These are phyloP conservation scores for Psilocybe mexicana DNA, from an alignment of 1,284 basidiomycete species.

Conservation along the genomic window DNA sequence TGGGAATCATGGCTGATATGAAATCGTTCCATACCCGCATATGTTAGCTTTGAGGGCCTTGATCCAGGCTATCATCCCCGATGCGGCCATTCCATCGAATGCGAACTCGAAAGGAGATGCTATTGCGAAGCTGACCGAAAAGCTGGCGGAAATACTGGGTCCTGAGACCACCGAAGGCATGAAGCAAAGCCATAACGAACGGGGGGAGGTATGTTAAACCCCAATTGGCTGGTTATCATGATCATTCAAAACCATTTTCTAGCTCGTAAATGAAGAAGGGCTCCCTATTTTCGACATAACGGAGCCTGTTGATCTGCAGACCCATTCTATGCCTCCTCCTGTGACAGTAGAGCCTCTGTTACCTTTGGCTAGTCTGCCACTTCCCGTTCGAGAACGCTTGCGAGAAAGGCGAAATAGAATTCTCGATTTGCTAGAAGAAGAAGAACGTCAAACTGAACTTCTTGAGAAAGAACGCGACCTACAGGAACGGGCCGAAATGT, in stretches of 20 bases:
- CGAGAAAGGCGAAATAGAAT: constrained; percentile 61
- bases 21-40: not conserved
- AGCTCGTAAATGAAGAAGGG: constrained; percentile 76
- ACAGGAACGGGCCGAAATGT: constrained; percentile 43
- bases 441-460: constrained; percentile 53
- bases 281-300: constrained; percentile 76
- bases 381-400: constrained; percentile 47
- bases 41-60: constrained; percentile 26
- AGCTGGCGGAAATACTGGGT: constrained; percentile 61
- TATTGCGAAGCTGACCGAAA: constrained; percentile 56
- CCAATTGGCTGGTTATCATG: constrained; percentile 15
- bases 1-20: not conserved
- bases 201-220: constrained; percentile 57
- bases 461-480: constrained; percentile 41
- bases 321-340: constrained; percentile 20
- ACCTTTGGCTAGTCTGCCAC: constrained; percentile 47
- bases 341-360: constrained; percentile 45
- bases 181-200: constrained; percentile 45
- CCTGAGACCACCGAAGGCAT: constrained; percentile 38
- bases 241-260: constrained; percentile 20
- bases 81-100: constrained; percentile 27
- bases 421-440: constrained; percentile 68
- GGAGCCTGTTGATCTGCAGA: constrained; percentile 46
- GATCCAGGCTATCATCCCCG: constrained; percentile 31
- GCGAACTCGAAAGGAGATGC: constrained; percentile 48